phyloP scores from a whole-genome alignment of 345 rosid species.

The Camelina laxa region DNA sequence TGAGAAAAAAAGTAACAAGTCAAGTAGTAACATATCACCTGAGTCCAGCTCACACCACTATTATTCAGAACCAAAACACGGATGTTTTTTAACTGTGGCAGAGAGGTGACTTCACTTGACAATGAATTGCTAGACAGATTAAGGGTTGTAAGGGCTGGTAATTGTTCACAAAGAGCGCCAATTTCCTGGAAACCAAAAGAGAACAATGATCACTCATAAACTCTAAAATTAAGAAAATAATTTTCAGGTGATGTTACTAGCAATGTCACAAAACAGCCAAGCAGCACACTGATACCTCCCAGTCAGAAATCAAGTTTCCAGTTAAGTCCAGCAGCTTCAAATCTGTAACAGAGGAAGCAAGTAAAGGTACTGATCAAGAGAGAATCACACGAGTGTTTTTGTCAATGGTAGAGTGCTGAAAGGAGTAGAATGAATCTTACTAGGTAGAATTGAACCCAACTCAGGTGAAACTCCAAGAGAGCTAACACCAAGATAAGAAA shows the following conservation, averaged over 20 bases:
- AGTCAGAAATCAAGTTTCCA: conserved; percentile 87
- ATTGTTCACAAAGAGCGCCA: conserved; percentile 68
- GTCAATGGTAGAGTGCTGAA: background rate
- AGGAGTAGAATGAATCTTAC: conserved; percentile 47
- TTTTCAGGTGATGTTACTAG: background rate
- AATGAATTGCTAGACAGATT: conserved; percentile 75
- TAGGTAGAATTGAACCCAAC: conserved; percentile 54
- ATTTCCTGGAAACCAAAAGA: conserved; percentile 60
- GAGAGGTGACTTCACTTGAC: conserved; percentile 48
- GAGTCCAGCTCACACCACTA: conserved; percentile 72
- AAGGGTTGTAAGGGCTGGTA: conserved; percentile 66
- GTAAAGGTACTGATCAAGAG: background rate
- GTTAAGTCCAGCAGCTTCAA: conserved; percentile 84
- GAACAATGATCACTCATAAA: conserved; percentile 4
- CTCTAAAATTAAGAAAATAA: background rate
- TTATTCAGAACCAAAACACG: conserved; percentile 76
- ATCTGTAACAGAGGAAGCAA: conserved; percentile 52
- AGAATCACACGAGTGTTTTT: background rate
- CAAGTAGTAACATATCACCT: conserved; percentile 50
- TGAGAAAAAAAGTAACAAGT: conserved; percentile 5
- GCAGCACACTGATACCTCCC: conserved; percentile 64
- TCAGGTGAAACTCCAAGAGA: conserved; percentile 63
- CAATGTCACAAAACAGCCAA: conserved; percentile 2
- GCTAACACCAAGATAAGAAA: conserved; percentile 77
- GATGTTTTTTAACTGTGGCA: conserved; percentile 61